Evolutionary conservation across 352 stramenopile species (phyloP), one percentile per base, ranked within the genome.

Genomic region (Phytophthora aleatoria): DNA sequence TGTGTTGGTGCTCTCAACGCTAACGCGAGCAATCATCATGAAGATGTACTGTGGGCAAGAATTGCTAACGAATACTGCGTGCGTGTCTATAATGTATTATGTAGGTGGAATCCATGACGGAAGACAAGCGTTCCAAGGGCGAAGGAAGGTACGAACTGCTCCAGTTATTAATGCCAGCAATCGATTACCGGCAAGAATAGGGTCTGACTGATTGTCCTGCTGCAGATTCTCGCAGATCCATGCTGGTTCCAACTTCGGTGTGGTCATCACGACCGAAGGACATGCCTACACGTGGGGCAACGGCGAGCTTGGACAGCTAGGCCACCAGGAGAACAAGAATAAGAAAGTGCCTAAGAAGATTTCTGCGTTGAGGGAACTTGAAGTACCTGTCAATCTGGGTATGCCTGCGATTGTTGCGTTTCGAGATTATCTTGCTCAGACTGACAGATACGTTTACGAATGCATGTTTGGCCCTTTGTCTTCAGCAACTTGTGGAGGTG

Each of bases 321-420:
- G 86, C 1, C 86, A 94, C 68, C 85, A 94, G 51, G 85, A 94
- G 43, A 94, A 92, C 71, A 94, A 94, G 58, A 84, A 81, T 72
- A 94, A 94, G 71, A 94, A 94, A 63, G 73, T 74, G 15, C 85
- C 85, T 20, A 94, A 94, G 71, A 94, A 94, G 62, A 90, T 94
- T 57, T 94, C 85, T 33, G 85, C 85, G 9, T 72, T 94, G 31
- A 81, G 85, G 3, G 85, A 94, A 67, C 69, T 92, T 16, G 85
- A 94, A 67, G 73, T 94, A 26, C 81, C 85, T 27, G 81, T 91
- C 0, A 74, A 89, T 42, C 61, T 85, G 8, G 79, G 83, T 89
- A 71, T 57, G 59, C 41, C 27, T 60, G 28, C 27, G 13, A 41
- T 49, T 39, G 39, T 58, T 36, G 10, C 6, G 26, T 43, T 36